Percentiles rank a stretch among this genome's conserved stretches.
These are phyloP conservation scores for Cercophora scortea DNA, from an alignment of 495 filamentous ascomycete species.

Conservation along the genomic window DNA sequence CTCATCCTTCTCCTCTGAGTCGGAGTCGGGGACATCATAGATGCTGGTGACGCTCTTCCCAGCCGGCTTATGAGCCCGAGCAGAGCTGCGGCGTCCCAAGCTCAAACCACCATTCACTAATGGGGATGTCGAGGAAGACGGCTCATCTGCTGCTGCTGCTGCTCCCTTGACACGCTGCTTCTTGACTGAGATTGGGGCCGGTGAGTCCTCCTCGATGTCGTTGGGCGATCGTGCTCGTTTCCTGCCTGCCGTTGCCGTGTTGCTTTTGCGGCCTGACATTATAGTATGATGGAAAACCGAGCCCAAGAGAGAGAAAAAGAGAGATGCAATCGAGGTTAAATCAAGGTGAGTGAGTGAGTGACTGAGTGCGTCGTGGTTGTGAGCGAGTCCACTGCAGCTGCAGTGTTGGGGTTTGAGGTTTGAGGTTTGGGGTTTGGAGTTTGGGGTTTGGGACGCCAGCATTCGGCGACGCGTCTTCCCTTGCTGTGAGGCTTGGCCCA, in stretches of 20 bases:
- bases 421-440: too few species aligned
- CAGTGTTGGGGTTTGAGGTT: too few species aligned
- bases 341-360: not conserved
- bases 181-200: conserved; percentile 19
- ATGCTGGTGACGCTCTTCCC: conserved; percentile 13
- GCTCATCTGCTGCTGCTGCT: not conserved
- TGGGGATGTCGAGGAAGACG: conserved; percentile 7
- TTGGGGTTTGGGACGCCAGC: too few species aligned
- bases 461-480: too few species aligned
- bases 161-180: conserved; percentile 21
- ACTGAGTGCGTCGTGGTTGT: too few species aligned
- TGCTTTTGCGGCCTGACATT: conserved; percentile 6
- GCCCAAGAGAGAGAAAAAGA: not conserved
- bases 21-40: conserved; percentile 37
- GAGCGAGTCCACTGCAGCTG: too few species aligned
- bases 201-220: conserved; percentile 7
- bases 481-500: too few species aligned
- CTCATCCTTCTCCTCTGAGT: conserved; percentile 30
- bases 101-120: not conserved
- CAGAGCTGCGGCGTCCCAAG: not conserved
- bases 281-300: not conserved
- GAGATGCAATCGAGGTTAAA: not conserved
- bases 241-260: not conserved
- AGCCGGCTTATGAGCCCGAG: conserved; percentile 6
- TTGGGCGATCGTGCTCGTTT: conserved; percentile 12